Conservation (phyloP, 768 basidiomycete genomes). For the Boletus coccyginus region DNA sequence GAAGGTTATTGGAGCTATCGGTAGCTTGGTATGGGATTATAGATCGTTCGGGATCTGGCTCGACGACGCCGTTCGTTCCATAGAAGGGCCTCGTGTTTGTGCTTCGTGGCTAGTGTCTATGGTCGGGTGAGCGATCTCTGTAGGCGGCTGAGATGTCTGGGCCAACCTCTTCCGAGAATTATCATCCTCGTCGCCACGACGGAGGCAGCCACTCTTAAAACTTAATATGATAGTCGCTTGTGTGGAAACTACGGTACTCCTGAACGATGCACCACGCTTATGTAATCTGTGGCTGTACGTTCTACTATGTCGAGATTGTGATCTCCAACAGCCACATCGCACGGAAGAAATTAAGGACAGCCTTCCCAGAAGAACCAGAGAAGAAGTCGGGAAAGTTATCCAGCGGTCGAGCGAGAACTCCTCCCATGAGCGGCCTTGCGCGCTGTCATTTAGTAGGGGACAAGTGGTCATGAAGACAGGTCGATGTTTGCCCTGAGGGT, state of each 20-base stretch:
- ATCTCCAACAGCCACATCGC: conserved; percentile 56
- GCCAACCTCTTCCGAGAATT: conserved; percentile 51
- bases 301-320: too few species aligned
- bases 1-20: conserved; percentile 37
- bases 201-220: too few species aligned
- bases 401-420: conserved; percentile 50
- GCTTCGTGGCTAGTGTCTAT: conserved; percentile 12
- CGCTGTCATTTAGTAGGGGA: neutral
- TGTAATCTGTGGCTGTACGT: too few species aligned
- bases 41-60: conserved; percentile 3
- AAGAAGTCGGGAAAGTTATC: conserved; percentile 52
- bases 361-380: conserved; percentile 40
- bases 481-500: conserved; percentile 34
- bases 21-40: conserved; percentile 16
- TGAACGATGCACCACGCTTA: too few species aligned
- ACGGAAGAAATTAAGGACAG: conserved; percentile 65
- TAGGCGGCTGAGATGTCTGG: too few species aligned
- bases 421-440: conserved; percentile 44
- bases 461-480: neutral
- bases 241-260: too few species aligned
- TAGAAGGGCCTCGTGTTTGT: neutral
- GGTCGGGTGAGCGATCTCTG: conserved; percentile 4
- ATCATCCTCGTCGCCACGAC: conserved; percentile 45
- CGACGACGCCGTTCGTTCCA: neutral
- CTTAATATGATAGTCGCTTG: too few species aligned